These are phyloP conservation scores for Lachnellula hyalina DNA, from an alignment of 2,329 filamentous ascomycete species.

Conservation along the genomic window DNA sequence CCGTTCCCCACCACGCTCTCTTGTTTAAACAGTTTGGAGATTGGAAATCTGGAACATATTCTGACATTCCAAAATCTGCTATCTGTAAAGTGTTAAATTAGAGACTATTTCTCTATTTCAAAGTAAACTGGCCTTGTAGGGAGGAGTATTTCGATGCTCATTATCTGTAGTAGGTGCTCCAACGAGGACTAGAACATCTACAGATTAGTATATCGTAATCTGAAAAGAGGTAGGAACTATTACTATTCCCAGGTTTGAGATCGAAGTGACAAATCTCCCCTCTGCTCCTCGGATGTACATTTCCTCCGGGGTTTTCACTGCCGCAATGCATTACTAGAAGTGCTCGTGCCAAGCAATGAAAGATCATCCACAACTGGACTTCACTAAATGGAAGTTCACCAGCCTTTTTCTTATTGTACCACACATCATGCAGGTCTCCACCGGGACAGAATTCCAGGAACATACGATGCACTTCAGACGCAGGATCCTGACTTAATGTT, in stretches of 20 bases:
- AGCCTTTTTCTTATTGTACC: neutral
- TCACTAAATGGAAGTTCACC: neutral
- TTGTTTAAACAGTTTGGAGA: neutral
- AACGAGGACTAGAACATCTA: conserved; percentile 1
- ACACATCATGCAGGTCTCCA: conserved; percentile 1
- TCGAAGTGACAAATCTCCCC: conserved; percentile 12
- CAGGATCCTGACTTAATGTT: neutral
- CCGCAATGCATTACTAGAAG: conserved; percentile 2
- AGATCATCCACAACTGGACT: conserved; percentile 1
- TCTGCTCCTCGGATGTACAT: neutral
- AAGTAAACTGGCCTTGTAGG: conserved; percentile 3
- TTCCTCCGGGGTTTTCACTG: neutral
- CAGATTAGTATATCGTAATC: neutral
- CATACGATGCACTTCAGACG: conserved; percentile 7
- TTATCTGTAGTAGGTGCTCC: neutral
- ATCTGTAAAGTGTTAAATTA: neutral
- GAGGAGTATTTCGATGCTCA: conserved; percentile 1
- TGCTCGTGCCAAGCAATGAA: conserved; percentile 8
- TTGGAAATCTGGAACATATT: neutral
- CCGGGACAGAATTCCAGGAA: conserved; percentile 8
- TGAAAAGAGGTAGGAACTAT: neutral
- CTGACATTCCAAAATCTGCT: conserved; percentile 8
- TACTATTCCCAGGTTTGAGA: conserved; percentile 8
- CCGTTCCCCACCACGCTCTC: neutral
- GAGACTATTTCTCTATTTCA: neutral